A percentile compares a stretch with the other conserved stretches of the same genome.
phyloP scores from a whole-genome alignment of 139 green algal species.

The Chlamydomonas eustigma region DNA sequence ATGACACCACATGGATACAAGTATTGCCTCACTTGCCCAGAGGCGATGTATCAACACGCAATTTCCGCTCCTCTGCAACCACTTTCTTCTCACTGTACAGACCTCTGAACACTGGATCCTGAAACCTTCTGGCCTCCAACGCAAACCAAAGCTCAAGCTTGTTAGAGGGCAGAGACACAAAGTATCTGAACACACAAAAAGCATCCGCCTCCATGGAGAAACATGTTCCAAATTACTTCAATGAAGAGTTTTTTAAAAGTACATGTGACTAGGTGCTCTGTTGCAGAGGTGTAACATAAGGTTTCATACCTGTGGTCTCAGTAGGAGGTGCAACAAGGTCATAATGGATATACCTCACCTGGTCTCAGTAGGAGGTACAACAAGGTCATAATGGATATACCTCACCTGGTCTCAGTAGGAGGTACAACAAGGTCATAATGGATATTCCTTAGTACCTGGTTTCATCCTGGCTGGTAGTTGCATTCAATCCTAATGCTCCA shows the following conservation, averaged over 20 bases:
- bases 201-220: too few species aligned
- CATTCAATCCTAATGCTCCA: conserved; percentile 85
- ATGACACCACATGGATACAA: background rate
- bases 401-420: too few species aligned
- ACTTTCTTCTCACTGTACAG: conserved; percentile 87
- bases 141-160: conserved; percentile 88
- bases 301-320: too few species aligned
- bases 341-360: too few species aligned
- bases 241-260: too few species aligned
- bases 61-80: conserved; percentile 72
- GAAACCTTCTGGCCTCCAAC: conserved; percentile 80
- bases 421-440: too few species aligned
- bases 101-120: conserved; percentile 53
- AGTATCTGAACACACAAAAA: conserved; percentile 54
- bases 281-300: too few species aligned
- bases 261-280: too few species aligned
- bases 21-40: conserved; percentile 47
- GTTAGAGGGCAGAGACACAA: conserved; percentile 60
- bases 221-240: conserved; percentile 60
- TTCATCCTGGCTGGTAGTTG: conserved; percentile 76
- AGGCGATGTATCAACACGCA: conserved; percentile 75
- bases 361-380: too few species aligned
- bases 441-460: too few species aligned
- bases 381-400: too few species aligned
- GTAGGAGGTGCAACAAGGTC: too few species aligned